phyloP scores from a whole-genome alignment of 1,139 yeast species.

The Protomyces lactucae-debilis region DNA sequence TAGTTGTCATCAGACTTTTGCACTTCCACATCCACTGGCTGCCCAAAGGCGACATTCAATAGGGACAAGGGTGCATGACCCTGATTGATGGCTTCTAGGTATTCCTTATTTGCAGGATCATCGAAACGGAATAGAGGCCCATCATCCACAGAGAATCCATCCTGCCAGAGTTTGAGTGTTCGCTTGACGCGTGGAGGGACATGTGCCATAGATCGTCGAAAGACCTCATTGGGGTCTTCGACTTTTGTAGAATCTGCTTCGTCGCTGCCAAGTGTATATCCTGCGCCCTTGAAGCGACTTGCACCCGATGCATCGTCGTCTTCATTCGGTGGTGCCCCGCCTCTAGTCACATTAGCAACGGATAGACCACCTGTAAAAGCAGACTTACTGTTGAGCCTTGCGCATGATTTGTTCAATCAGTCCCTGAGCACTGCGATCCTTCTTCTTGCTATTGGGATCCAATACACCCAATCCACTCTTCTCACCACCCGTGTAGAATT shows the following conservation, averaged over 20 bases:
- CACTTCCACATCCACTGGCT: conserved; percentile 94
- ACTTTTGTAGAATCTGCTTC: conserved; percentile 43
- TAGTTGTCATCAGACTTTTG: conserved; percentile 74
- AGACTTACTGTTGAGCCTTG: conserved; percentile 48
- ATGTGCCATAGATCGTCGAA: conserved; percentile 27
- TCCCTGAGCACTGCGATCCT: conserved; percentile 30
- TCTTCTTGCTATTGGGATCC: conserved; percentile 57
- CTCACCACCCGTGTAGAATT: conserved; percentile 82
- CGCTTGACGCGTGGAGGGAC: conserved; percentile 57
- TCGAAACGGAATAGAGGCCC: conserved; percentile 82
- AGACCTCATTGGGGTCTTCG: conserved; percentile 35
- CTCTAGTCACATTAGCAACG: conserved; percentile 36
- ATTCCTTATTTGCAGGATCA: conserved; percentile 76
- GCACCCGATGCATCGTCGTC: conserved; percentile 35
- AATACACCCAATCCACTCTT: conserved; percentile 91
- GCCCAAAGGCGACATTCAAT: conserved; percentile 79
- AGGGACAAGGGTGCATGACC: conserved; percentile 92
- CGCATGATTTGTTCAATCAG: conserved; percentile 56
- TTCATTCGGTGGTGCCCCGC: conserved; percentile 43
- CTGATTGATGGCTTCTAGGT: conserved; percentile 71
- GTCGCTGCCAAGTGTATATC: conserved; percentile 71
- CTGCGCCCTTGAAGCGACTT: conserved; percentile 58
- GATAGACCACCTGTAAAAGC: conserved; percentile 42
- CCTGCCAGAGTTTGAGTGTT: conserved; percentile 89
- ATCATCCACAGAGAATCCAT: conserved; percentile 92